Evolutionary conservation across 495 filamentous ascomycete species (phyloP), one percentile per base, ranked within the genome.

Genomic region (Hypoxylon intermedium): DNA sequence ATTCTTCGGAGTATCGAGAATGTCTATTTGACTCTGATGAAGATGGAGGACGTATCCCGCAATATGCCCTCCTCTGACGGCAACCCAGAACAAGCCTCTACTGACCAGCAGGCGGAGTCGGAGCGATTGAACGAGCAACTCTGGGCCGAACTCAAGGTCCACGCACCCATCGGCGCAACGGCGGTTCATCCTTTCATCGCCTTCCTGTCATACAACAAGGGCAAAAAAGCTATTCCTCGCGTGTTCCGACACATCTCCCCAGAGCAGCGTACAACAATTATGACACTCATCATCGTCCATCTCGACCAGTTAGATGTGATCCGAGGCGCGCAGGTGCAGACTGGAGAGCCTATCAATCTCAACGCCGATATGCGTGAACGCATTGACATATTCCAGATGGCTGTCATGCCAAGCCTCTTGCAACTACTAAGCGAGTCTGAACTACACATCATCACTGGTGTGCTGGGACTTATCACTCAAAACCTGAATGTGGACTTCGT

Each of bases 211-310:
- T 96, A 92, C 70, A 84, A 84, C 43, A 99, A 99, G 77, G 95
- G 94, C 66, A 99, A 97, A 79, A 95, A 94, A 72, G 89, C 90
- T 1, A 90, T 99, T 63, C 90, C 90, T 18, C 89, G 94, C 47
- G 87, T 99, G 44, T 97, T 97, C 84, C 89, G 92, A 31, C 92
- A 97, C 67, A 90, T 97, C 46, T 89, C 89, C 53, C 86, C 89
- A 34, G 89, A 97, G 67, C 93, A 99, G 71, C 91, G 93, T 13
- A 87, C 94, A 13, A 97, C 91, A 5, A 89, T 97, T 45, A 82
- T 98, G 26, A 98, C 95, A 5, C 92, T 98, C 80, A 94, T 98
- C 64, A 83, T 96, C 43, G 84, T 97, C n/a, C 89, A 98, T 68
- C 84, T 99, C 48, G 95, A 97, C 68, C 82, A 85, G 48, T 79